phyloP scores from a whole-genome alignment of 352 stramenopile species.

The Pythium insidiosum region DNA sequence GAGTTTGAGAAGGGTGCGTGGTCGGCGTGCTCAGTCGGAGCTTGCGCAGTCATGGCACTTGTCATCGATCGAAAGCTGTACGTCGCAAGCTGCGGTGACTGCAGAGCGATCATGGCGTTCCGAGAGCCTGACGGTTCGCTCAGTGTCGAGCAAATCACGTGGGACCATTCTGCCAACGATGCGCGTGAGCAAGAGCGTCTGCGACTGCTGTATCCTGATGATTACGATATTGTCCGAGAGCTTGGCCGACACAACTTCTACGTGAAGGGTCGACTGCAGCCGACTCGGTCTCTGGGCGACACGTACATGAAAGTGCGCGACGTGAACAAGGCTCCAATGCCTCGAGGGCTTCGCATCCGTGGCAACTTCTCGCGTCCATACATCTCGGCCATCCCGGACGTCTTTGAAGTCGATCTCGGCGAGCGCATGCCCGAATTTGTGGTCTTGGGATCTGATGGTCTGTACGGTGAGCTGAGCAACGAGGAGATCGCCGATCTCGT shows the following conservation, averaged over 20 bases:
- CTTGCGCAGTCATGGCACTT: slow-evolving; percentile 48
- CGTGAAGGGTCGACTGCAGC: slow-evolving; percentile 62
- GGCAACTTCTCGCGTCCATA: slow-evolving; percentile 52
- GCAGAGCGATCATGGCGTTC: slow-evolving; percentile 56
- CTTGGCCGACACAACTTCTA: slow-evolving; percentile 60
- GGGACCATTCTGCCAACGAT: slow-evolving; percentile 62
- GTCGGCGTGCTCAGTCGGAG: slow-evolving; percentile 54
- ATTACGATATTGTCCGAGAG: slow-evolving; percentile 65
- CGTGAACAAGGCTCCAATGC: slow-evolving; percentile 56
- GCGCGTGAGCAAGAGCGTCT: slow-evolving; percentile 46
- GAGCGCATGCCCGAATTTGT: slow-evolving; percentile 50
- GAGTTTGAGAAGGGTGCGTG: slow-evolving; percentile 48
- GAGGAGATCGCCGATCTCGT: slow-evolving; percentile 52
- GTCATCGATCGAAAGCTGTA: slow-evolving; percentile 47
- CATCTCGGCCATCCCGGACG: slow-evolving; percentile 53
- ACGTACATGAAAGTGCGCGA: slow-evolving; percentile 77
- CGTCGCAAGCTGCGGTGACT: slow-evolving; percentile 58
- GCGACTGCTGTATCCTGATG: slow-evolving; percentile 40
- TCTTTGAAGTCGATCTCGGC: slow-evolving; percentile 50
- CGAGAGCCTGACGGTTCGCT: slow-evolving; percentile 38
- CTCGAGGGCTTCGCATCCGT: slow-evolving; percentile 40
- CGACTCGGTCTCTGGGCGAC: slow-evolving; percentile 53
- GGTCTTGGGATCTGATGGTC: slow-evolving; percentile 49
- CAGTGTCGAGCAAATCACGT: slow-evolving; percentile 56
- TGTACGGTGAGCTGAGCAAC: slow-evolving; percentile 58